These are phyloP conservation scores for Leonotis leonurus DNA, from an alignment of 257 asterid genomes.

Conservation along the genomic window DNA sequence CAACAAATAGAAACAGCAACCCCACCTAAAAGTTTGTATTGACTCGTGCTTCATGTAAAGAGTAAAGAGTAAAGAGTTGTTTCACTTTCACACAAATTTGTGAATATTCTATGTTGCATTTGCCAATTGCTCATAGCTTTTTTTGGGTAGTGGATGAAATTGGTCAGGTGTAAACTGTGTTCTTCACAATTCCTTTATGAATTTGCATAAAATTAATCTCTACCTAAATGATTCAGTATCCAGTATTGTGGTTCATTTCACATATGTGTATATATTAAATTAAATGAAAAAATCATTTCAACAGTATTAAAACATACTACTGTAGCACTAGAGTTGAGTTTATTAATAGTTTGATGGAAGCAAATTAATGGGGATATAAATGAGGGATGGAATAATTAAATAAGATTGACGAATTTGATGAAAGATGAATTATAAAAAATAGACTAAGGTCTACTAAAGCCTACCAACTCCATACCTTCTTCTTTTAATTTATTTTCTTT, in stretches of 20 bases:
- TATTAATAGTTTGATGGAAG: not conserved
- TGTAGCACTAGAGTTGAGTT: not conserved
- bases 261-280: not conserved
- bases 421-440: not conserved
- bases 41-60: constrained; percentile 15
- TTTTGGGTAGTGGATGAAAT: not conserved
- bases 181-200: not conserved
- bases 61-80: too few relatives aligned
- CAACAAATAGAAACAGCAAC: constrained; percentile 15
- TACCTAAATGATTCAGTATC: not conserved
- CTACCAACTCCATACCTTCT: not conserved
- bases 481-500: not conserved
- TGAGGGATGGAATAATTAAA: constrained; percentile 28
- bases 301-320: not conserved
- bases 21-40: constrained; percentile 12
- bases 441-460: not conserved
- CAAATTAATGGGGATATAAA: constrained; percentile 17
- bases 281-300: not conserved
- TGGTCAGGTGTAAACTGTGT: not conserved
- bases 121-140: not conserved
- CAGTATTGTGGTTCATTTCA: not conserved
- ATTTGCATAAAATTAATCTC: too few relatives aligned
- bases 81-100: not conserved
- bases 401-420: constrained; percentile 22
- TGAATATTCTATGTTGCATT: not conserved